Base-by-base conservation (phyloP, 164 flowering plant species). In the Saururus chinensis region DNA sequence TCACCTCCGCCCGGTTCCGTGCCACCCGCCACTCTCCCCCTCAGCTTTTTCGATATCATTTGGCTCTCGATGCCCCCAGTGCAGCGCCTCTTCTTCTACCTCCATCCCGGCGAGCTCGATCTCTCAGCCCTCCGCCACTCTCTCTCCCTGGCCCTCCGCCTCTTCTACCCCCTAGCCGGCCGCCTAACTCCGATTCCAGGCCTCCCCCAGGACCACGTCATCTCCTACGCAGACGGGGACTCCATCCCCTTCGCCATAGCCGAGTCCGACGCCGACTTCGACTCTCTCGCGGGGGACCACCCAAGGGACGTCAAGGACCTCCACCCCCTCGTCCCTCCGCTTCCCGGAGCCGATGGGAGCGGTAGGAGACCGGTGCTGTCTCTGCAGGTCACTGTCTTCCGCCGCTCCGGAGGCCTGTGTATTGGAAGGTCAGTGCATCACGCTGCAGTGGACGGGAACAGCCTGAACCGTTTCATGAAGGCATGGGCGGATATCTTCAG, bases 161-260 rank as follows among this genome's bases (percentile, higher is more conserved):
- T 66, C 62, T 82, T 77, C 61, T 78, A 60, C 56, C 77, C 81
- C 5, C 55, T 77, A 22, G 77, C 80, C 19, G 80, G 76, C 1
- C 71, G 69, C 10, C 60, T 80, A 9, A 37, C 66, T 3, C 63
- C 48, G 40, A 71, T 73, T 2, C 64, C 72, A 0, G 57, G 67
- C 12, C n/a, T 21, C 25, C 57, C 26, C 1, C 35, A 19, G 9
- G 56, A 64, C 22, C 79, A 78, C 53, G 53, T 51, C n/a, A 41
- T 80, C 51, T 45, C 60, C 40, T 78, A 65, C 69, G 14, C 7
- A 21, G 64, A 66, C 7, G 77, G 75, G 0, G 77, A 80, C 54
- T 71, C 76, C 0, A 65, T 79, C 42, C 13, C 71, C 0, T 21
- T 81, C 0, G 65, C 70, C 19, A 24, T 70, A 7, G 65, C 65